Conservation (phyloP, 768 basidiomycete species). For the Heimioporus sp. region DNA sequence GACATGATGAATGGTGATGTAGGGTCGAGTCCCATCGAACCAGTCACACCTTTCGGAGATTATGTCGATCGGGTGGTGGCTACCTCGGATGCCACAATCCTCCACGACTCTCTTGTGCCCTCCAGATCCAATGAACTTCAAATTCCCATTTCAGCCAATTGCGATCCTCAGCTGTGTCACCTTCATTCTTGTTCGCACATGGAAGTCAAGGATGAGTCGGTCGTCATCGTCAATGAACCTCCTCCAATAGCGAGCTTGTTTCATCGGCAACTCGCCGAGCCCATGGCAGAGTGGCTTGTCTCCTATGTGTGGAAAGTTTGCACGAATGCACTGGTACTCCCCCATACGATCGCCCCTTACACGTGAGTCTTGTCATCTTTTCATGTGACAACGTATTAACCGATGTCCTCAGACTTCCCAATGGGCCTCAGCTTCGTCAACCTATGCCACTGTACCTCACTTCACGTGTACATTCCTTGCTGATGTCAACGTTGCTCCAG, state of each 20-base stretch:
- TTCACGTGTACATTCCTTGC: conserved; percentile 63
- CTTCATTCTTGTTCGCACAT: conserved; percentile 13
- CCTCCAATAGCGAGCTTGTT: conserved; percentile 40
- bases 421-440: conserved; percentile 32
- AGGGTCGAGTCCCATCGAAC: conserved; percentile 68
- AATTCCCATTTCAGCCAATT: conserved; percentile 24
- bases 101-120: conserved; percentile 23
- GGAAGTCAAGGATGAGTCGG: conserved; percentile 22
- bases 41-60: conserved; percentile 74
- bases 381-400: conserved; percentile 10
- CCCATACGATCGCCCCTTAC: conserved; percentile 48
- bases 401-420: conserved; percentile 21
- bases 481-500: conserved; percentile 78
- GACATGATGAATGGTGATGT: conserved; percentile 49
- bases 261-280: conserved; percentile 75
- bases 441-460: conserved; percentile 48
- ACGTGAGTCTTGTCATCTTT: conserved; percentile 43
- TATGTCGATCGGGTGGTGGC: conserved; percentile 73
- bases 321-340: conserved; percentile 65
- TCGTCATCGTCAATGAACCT: conserved; percentile 41
- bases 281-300: conserved; percentile 77
- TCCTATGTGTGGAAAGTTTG: conserved; percentile 82
- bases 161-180: conserved; percentile 23
- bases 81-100: conserved; percentile 30
- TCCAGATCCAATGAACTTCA: conserved; percentile 15